A percentile compares a stretch with the other conserved stretches of the same genome.
Evolutionary conservation across 495 filamentous ascomycete species (phyloP).

Genomic region (Penicillium diatomitis): DNA sequence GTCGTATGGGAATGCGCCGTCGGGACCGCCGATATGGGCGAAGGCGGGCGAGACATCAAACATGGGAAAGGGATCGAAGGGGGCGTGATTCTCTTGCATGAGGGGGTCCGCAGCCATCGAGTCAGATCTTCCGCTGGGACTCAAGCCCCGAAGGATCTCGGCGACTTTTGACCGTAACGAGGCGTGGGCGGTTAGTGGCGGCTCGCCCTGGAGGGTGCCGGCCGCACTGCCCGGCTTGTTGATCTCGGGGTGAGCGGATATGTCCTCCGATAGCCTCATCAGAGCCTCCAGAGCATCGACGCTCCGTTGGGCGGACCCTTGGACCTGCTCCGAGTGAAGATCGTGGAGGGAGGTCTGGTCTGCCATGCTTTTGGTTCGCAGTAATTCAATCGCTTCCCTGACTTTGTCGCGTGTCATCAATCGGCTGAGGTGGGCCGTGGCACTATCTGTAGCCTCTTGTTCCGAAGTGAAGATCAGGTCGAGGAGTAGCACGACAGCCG

Average conservation of each 20-base stretch:
- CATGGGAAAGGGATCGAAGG: neutral
- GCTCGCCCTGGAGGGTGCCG: neutral
- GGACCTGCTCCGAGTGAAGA: neutral
- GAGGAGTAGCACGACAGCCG: slow-evolving; percentile 11
- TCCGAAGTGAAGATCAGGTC: slow-evolving; percentile 8
- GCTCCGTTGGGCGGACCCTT: slow-evolving; percentile 2
- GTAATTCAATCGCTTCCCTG: slow-evolving; percentile 15
- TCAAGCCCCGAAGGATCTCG: neutral
- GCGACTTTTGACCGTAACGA: neutral
- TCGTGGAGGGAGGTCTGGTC: neutral
- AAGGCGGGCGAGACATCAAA: too few species aligned
- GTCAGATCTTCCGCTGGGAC: neutral
- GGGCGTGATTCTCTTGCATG: neutral
- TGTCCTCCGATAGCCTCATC: slow-evolving; percentile 14
- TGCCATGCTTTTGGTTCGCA: slow-evolving; percentile 1
- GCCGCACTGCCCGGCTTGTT: neutral
- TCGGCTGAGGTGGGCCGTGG: slow-evolving; percentile 10
- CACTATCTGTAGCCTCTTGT: neutral
- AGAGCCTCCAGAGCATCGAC: slow-evolving; percentile 13
- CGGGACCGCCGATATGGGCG: neutral
- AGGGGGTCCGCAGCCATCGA: neutral
- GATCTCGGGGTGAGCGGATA: neutral
- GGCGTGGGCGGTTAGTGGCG: too few species aligned
- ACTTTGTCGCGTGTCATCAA: slow-evolving; percentile 19
- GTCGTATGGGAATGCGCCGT: neutral